These are phyloP conservation scores for Purpureocillium takamizusanense DNA, from an alignment of 2,329 filamentous ascomycete species.

Conservation along the genomic window DNA sequence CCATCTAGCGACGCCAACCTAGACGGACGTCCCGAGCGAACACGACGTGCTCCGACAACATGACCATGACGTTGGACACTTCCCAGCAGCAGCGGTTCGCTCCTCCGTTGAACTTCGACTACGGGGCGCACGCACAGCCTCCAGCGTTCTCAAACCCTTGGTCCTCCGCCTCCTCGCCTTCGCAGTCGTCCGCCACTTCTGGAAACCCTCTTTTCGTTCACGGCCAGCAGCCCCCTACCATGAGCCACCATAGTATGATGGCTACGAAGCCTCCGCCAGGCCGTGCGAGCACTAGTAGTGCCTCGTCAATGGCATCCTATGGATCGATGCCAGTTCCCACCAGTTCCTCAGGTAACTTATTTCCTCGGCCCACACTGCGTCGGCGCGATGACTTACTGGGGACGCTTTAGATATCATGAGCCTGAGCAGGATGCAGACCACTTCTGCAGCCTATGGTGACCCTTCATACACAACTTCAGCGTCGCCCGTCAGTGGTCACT, in stretches of 20 bases:
- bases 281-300: conserved; percentile 49
- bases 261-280: conserved; percentile 33
- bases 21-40: too few relatives aligned
- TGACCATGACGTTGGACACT: conserved; percentile 93
- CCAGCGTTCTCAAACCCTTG: conserved; percentile 89
- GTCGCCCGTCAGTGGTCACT: conserved; percentile 56
- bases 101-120: conserved; percentile 69
- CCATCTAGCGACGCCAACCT: too few relatives aligned
- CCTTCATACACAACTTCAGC: conserved; percentile 57
- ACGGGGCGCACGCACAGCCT: conserved; percentile 40
- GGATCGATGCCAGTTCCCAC: conserved; percentile 63
- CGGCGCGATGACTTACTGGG: conserved; percentile 50
- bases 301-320: conserved; percentile 59
- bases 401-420: conserved; percentile 66
- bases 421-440: conserved; percentile 54
- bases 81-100: conserved; percentile 70
- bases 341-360: conserved; percentile 57
- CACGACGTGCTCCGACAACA: conserved; percentile 46
- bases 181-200: conserved; percentile 35
- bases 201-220: conserved; percentile 55
- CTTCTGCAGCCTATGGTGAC: conserved; percentile 61
- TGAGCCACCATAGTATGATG: conserved; percentile 47
- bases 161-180: conserved; percentile 48
- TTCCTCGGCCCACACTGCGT: background rate
- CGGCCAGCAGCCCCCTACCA: conserved; percentile 33